Evolutionary conservation across 2,329 filamentous ascomycete species (phyloP), one percentile per base, ranked within the genome.

Genomic region (Cercospora sp.): DNA sequence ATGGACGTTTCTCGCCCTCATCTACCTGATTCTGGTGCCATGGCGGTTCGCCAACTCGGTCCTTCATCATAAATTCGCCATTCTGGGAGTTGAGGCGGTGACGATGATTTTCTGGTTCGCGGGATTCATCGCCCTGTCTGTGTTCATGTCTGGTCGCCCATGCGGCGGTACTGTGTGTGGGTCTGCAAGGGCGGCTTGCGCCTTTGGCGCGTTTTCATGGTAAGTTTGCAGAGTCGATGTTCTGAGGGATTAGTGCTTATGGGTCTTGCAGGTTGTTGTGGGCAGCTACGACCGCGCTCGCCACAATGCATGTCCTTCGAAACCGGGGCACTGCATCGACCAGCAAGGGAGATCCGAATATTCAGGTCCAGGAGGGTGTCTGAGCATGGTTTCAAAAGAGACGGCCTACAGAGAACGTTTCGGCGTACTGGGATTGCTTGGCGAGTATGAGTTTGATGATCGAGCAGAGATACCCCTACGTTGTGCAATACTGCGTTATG

Each of bases 51-150:
- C 72, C 61, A 71, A 74, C 28, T 81, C 82, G 26, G 33, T 60
- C n/a, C 74, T 88, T 10, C 89, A 89, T 74, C 87, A 92, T 78
- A 86, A 85, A 63, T 87, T 87, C 61, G 87, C 85, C 55, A 86
- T 93, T 16, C 82, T 94, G 18, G 88, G 75, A 1, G 83, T 92
- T 33, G 91, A 96, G 75, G 83, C 83, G 58, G 72, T 95, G 26
- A 95, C 92, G 9, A 89, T 90, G 81, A 84, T 96, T 66, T 96
- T 96, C 83, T 97, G 93, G 93, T 95, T 97, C 76, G 89, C 90
- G 0, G 93, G 92, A 6, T 91, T 93, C 74, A 89, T 96, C 72
- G 92, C 92, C 0, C 80, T 94, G 10, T 92, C 90, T 0, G 89
- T 88, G 20, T 83, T 84, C 65, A 80, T 93, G 66, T 86, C 86